Evolutionary conservation across 306 rosid species (phyloP), one percentile per base, ranked within the genome.

Genomic region (Gillenia trifoliata): DNA sequence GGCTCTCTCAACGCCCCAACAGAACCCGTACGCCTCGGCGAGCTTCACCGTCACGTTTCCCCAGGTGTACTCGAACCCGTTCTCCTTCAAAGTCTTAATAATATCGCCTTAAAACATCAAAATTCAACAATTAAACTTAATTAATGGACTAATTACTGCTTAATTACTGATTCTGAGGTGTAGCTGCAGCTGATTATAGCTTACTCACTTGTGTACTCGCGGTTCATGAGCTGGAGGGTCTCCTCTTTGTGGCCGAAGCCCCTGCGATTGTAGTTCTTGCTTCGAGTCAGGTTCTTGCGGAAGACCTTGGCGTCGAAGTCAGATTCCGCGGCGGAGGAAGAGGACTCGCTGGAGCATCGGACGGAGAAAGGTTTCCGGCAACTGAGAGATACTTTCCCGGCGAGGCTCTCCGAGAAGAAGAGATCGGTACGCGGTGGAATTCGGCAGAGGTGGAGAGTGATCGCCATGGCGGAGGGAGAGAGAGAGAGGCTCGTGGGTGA

Each of bases 1-100:
- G 41, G 98, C 97, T 66, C 99, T 85, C 82, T 95, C 99, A 6
- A 95, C 99, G 11, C 98, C 99, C 99, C 98, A 92, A 68, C 99
- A 95, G 77, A 92, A 95, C 3, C 98, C 99, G 86, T 81, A 95
- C 3, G 99, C 33, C 73, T 95, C 97, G n/a, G 98, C 99, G 65
- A 95, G 82, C 81, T 85, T 90, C 81, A 95, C 99, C 1, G 93
- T 95, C 64, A 95, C 98, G 71, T 76, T 81, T 68, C 96, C 97
- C 99, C 99, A 92, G 20, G 86, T 89, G 80, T 94, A 90, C 83
- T 88, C 96, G 77, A 72, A 36, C 47, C 83, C 96, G 80, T 87
- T 88, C 64, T 90, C 96, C 84, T 90, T 90, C 85, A 94, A 73
- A 34, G 89, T 94, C 87, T 94, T 90, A 19, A 94, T 83, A 57